Evolutionary conservation across 768 basidiomycete genomes (phyloP).

Genomic region (Chalciporus sphaerocephalus): DNA sequence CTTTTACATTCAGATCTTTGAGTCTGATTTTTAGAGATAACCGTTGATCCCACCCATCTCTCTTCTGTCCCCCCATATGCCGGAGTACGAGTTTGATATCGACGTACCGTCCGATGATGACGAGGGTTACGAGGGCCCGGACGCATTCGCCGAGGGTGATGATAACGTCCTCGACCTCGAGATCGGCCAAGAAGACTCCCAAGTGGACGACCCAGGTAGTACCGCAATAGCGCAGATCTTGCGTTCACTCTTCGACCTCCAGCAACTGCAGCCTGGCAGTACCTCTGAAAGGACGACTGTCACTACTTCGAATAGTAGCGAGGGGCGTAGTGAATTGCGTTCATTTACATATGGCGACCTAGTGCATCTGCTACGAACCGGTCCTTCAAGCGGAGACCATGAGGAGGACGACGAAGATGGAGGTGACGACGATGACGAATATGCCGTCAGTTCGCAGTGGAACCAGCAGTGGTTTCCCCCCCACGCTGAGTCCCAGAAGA

Average conservation of each 20-base stretch:
- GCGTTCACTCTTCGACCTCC: constrained; percentile 29
- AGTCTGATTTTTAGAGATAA: constrained; percentile 9
- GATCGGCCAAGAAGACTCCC: constrained; percentile 21
- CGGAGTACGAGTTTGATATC: constrained; percentile 19
- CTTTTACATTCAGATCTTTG: too few species aligned
- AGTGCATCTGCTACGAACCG: constrained; percentile 17
- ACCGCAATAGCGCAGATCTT: constrained; percentile 26
- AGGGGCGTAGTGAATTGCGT: background rate
- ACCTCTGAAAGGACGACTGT: constrained; percentile 7
- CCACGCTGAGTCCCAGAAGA: constrained; percentile 55
- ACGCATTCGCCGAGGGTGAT: constrained; percentile 33
- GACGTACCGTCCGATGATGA: constrained; percentile 26
- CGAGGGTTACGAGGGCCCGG: constrained; percentile 32
- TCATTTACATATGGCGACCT: constrained; percentile 25
- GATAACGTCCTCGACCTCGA: constrained; percentile 35
- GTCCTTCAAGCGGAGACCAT: constrained; percentile 24
- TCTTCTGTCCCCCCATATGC: constrained; percentile 10
- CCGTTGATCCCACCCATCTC: constrained; percentile 1
- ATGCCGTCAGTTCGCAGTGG: constrained; percentile 23
- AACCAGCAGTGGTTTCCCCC: constrained; percentile 33
- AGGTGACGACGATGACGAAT: constrained; percentile 33
- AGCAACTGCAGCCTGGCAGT: constrained; percentile 17
- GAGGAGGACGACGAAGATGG: constrained; percentile 42
- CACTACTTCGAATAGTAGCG: background rate
- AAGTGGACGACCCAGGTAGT: background rate